Percentiles rank a stretch among this genome's conserved stretches.
phyloP scores from a whole-genome alignment of 768 basidiomycete genomes.

The Polyporus arcularius region DNA sequence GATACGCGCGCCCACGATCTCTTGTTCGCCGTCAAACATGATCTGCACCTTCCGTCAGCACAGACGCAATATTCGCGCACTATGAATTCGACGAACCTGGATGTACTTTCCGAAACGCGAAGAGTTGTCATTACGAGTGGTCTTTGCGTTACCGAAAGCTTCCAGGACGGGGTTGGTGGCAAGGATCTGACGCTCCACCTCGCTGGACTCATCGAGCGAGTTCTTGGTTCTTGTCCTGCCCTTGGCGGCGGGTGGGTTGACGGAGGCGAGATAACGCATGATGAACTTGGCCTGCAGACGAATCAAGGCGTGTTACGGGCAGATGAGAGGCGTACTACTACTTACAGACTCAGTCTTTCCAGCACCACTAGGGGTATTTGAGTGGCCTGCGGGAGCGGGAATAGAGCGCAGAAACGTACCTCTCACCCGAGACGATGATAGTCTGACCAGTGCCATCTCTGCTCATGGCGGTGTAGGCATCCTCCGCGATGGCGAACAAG shows the following conservation, averaged over 20 bases:
- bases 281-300: slow-evolving; percentile 87
- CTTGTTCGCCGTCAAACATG: slow-evolving; percentile 92
- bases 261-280: slow-evolving; percentile 97
- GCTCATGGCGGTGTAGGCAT: slow-evolving; percentile 97
- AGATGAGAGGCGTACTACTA: not conserved
- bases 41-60: slow-evolving; percentile 57
- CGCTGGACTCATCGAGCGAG: slow-evolving; percentile 83
- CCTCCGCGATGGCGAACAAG: slow-evolving; percentile 98
- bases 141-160: slow-evolving; percentile 99
- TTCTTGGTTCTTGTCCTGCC: slow-evolving; percentile 67
- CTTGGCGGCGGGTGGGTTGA: slow-evolving; percentile 75
- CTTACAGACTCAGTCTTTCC: slow-evolving; percentile 97
- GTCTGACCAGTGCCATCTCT: slow-evolving; percentile 94
- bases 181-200: slow-evolving; percentile 95
- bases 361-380: slow-evolving; percentile 71
- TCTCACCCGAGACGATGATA: slow-evolving; percentile 98
- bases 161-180: slow-evolving; percentile 99
- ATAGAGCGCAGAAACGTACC: slow-evolving; percentile 47
- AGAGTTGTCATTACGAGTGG: slow-evolving; percentile 98
- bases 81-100: slow-evolving; percentile 59
- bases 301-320: slow-evolving; percentile 10
- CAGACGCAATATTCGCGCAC: not conserved
- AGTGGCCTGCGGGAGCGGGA: slow-evolving; percentile 9
- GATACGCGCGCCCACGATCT: slow-evolving; percentile 98
- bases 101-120: slow-evolving; percentile 99